Evolutionary conservation across 805 yeast genomes (phyloP).

Genomic region (Wickerhamomyces rabaulensis): DNA sequence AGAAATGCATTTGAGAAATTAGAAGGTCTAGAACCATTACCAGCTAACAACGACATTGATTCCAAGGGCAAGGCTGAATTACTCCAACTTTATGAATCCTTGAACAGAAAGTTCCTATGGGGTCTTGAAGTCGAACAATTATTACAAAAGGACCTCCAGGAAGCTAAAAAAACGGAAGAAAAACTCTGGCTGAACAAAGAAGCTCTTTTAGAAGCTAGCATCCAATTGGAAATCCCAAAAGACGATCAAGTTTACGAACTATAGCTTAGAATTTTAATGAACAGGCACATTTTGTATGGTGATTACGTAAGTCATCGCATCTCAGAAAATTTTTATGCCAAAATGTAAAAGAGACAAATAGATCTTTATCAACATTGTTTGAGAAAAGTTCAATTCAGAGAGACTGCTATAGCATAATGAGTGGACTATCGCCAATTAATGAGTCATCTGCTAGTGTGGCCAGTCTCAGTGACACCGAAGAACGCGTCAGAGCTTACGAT

Average conservation of each 20-base stretch:
- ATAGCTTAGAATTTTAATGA: not conserved
- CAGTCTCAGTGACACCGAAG: slow-evolving; percentile 5
- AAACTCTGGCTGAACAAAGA: slow-evolving; percentile 37
- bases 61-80: slow-evolving; percentile 9
- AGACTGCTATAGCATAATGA: not conserved
- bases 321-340: not conserved
- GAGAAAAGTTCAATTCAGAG: not conserved
- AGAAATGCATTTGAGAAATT: slow-evolving; percentile 4
- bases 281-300: not conserved
- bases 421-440: slow-evolving; percentile 12
- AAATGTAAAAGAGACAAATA: not conserved
- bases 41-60: slow-evolving; percentile 15
- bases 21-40: slow-evolving; percentile 16
- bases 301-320: slow-evolving; percentile 4
- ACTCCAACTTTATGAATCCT: slow-evolving; percentile 21
- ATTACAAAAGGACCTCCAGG: slow-evolving; percentile 27
- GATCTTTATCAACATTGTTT: not conserved
- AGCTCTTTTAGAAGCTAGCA: slow-evolving; percentile 37
- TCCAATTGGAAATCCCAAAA: slow-evolving; percentile 25
- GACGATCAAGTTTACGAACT: not conserved
- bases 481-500: slow-evolving; percentile 8
- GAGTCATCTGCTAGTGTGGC: slow-evolving; percentile 9
- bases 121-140: slow-evolving; percentile 34
- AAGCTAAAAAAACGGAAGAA: slow-evolving; percentile 29
- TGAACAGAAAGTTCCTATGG: slow-evolving; percentile 32